These are phyloP conservation scores for Ambrosia trifida DNA, from an alignment of 129 eudicot species.

Conservation along the genomic window DNA sequence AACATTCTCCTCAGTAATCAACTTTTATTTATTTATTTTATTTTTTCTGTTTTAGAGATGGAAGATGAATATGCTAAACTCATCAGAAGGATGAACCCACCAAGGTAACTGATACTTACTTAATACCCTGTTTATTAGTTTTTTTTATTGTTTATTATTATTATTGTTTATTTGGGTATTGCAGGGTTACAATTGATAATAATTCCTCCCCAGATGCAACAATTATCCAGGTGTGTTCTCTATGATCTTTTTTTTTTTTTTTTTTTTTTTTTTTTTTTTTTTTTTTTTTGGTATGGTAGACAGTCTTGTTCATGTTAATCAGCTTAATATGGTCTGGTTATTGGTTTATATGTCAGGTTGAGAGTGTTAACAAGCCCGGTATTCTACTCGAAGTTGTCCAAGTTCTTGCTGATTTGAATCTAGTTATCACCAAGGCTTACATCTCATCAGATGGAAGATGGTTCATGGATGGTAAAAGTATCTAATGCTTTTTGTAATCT, in stretches of 20 bases:
- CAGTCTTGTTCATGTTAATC: background rate
- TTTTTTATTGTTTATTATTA: no score
- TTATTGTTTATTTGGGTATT: constrained; percentile 23
- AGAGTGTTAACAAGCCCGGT: constrained; percentile 78
- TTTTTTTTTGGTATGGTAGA: background rate
- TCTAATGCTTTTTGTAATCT: background rate
- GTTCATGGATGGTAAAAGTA: constrained; percentile 78
- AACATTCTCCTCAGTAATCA: background rate
- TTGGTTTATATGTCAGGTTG: constrained; percentile 44
- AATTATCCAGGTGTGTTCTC: constrained; percentile 53
- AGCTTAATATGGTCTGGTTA: background rate
- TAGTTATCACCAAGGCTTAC: constrained; percentile 71
- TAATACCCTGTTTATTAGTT: background rate
- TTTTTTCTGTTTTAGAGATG: constrained; percentile 21
- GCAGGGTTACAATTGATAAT: constrained; percentile 81
- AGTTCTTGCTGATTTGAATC: constrained; percentile 71
- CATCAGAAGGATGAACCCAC: constrained; percentile 80
- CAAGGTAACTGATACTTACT: constrained; percentile 45
- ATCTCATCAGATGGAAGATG: constrained; percentile 87
- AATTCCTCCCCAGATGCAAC: constrained; percentile 67
- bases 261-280: background rate
- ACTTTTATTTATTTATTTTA: no score
- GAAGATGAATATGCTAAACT: constrained; percentile 81
- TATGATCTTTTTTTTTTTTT: background rate
- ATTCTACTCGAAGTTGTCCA: constrained; percentile 80